Evolutionary conservation across 805 yeast species (phyloP), one percentile per base, ranked within the genome.

Genomic region (Lachancea lanzarotensis): DNA sequence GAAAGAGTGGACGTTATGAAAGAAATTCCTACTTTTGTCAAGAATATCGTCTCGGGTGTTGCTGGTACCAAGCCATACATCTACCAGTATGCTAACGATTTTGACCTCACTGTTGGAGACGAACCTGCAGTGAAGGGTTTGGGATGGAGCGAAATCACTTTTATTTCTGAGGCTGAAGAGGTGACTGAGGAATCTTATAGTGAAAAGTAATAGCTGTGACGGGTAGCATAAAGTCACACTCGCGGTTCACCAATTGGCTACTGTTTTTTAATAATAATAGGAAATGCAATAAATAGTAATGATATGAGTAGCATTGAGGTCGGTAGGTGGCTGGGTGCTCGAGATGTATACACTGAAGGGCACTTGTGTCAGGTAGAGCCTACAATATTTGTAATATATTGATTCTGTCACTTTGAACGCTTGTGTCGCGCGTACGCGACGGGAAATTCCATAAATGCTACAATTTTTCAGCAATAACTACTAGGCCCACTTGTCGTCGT

Each of bases 1-100:
- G 97, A 88, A 70, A 81, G 98, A 62, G 90, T 93, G 47, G 98
- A 93, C 67, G 98, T 93, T 48, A 89, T 93, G 97, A 86, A 89
- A 42, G 98, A 93, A 69, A 82, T 93, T 47, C 98, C 98, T 22
- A 82, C 79, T 51, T 89, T 93, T 67, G 95, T 93, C 54, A 93
- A 91, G 70, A 84, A 82, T 56, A 84, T 93, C 47, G 98, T 87
- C 38, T 80, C 90, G 50, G 96, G 95, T 47, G 95, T 91, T 44
- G 93, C 93, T 13, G 98, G 98, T 41, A 82, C 98, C 22, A 86
- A 84, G 63, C 98, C 98, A n/a, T 91, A 78, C 70, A 91, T 93
- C 58, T 93, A 90, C 68, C 98, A 93, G 70, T 93, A 79, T 70
- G 77, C 83, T 63, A 82, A 86, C 62, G 54, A 56, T 27, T 60